These are phyloP conservation scores for Chrysosporium keratinophilum DNA, from an alignment of 2,329 filamentous ascomycete species.

Conservation along the genomic window DNA sequence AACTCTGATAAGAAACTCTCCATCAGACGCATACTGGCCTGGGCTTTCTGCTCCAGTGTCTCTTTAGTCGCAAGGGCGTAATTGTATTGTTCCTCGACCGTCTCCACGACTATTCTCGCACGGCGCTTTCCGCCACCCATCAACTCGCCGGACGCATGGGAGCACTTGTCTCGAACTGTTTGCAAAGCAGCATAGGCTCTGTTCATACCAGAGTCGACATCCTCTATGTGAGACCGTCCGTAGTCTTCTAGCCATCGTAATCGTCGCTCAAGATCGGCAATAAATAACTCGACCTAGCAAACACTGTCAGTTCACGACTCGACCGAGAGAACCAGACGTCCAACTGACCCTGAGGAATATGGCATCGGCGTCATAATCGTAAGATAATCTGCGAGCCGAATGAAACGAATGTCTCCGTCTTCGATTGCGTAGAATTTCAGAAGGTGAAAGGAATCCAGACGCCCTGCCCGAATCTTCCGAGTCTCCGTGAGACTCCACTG, in stretches of 20 bases:
- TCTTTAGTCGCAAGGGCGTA: constrained; percentile 75
- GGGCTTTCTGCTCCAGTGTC: constrained; percentile 82
- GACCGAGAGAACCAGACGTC: neutral
- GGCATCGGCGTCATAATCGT: constrained; percentile 37
- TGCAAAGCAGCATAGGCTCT: constrained; percentile 78
- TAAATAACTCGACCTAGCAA: constrained; percentile 37
- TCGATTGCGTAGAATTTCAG: constrained; percentile 30
- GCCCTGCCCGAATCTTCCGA: constrained; percentile 5
- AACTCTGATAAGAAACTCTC: constrained; percentile 78
- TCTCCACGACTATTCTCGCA: constrained; percentile 83
- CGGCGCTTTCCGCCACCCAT: constrained; percentile 76
- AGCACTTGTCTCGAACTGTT: constrained; percentile 77
- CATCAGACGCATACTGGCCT: constrained; percentile 74
- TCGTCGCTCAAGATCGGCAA: constrained; percentile 75
- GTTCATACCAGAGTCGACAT: constrained; percentile 72
- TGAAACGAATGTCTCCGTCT: constrained; percentile 39
- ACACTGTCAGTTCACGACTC: neutral
- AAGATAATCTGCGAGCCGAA: constrained; percentile 32
- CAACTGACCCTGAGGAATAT: constrained; percentile 34
- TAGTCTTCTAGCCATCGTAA: constrained; percentile 84
- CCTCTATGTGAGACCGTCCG: constrained; percentile 67
- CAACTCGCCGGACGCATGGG: constrained; percentile 78
- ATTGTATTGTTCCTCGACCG: constrained; percentile 76
- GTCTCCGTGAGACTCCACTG: constrained; percentile 30
- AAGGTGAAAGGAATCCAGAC: constrained; percentile 25